Percentiles rank a stretch among this genome's conserved stretches.
phyloP scores from a whole-genome alignment of 768 basidiomycete genomes.

The Lepiota venenata region DNA sequence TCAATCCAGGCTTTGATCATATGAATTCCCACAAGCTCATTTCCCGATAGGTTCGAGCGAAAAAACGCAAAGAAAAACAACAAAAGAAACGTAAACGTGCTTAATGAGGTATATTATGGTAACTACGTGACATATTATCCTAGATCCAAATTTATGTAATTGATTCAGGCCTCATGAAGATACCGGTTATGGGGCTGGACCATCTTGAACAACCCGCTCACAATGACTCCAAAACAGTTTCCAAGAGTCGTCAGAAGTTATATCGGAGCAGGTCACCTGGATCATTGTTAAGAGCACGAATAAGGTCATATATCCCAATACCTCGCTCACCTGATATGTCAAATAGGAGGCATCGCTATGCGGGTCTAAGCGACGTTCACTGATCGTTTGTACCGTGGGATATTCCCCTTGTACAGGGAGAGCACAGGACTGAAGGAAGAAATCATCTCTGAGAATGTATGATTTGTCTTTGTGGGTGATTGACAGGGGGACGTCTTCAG shows the following conservation, averaged over 20 bases:
- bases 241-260: slow-evolving; percentile 11
- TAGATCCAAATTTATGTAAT: not conserved
- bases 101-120: not conserved
- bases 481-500: slow-evolving; percentile 1
- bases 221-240: slow-evolving; percentile 17
- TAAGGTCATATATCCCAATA: not conserved
- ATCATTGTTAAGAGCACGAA: not conserved
- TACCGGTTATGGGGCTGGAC: not conserved
- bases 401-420: not conserved
- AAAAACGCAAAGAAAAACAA: slow-evolving; percentile 76
- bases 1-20: slow-evolving; percentile 19
- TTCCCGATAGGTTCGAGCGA: slow-evolving; percentile 64
- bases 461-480: not conserved
- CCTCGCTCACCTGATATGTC: slow-evolving; percentile 15
- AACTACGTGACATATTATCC: not conserved
- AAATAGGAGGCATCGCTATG: slow-evolving; percentile 11
- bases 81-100: slow-evolving; percentile 50
- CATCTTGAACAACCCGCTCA: slow-evolving; percentile 11
- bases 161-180: not conserved
- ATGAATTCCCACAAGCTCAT: not conserved
- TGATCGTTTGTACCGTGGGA: not conserved
- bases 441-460: slow-evolving; percentile 11
- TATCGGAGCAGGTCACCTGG: slow-evolving; percentile 12
- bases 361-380: slow-evolving; percentile 12
- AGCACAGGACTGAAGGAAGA: slow-evolving; percentile 1